Base-by-base conservation (phyloP, 2,329 filamentous ascomycete species). In the Diaporthe velutina region DNA sequence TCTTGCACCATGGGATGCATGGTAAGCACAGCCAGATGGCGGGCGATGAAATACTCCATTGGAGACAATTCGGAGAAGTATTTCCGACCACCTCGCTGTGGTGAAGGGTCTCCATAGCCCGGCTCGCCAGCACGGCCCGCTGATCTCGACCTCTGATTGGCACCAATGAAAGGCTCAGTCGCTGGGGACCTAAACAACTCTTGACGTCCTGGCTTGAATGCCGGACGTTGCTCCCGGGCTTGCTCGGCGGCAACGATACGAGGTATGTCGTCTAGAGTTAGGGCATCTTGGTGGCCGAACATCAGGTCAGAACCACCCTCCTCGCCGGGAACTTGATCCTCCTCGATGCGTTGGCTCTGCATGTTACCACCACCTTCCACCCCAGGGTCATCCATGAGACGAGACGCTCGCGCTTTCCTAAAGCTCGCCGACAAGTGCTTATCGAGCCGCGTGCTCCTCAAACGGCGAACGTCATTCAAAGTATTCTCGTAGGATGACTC, bases 61-160 rank as follows among this genome's bases (percentile, higher is more conserved):
- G 95, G 95, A 3, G 97, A 98, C 8, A 99, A 89, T 82, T 99
- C 97, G 0, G 97, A 98, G 82, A 99, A 99, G 85, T 98, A 99
- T 79, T 93, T 94, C 81, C 96, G 95, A 1, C 88, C 84, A 81
- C 87, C 84, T 70, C 85, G 88, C 75, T 89, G 87, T 8, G 90
- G 87, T 28, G 90, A 86, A 12, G 85, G 85, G 45, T 93, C 91
- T 12, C 81, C 84, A 30, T 83, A 80, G 40, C 90, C 90, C 8
- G 87, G 80, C 28, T 89, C 88, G 68, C 88, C 86, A 70, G 87
- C 88, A 70, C 86, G 85, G 33, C 87, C 85, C 15, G 85, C 89
- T 77, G 86, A 90, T 80, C 84, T 92, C 91, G 82, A 93, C 84
- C 83, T 90, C 79, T 94, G 92, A 79, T 95, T 92, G 78, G 91